Base-by-base conservation (phyloP, 2,329 filamentous ascomycete genomes). In the Didymella pinodella region DNA sequence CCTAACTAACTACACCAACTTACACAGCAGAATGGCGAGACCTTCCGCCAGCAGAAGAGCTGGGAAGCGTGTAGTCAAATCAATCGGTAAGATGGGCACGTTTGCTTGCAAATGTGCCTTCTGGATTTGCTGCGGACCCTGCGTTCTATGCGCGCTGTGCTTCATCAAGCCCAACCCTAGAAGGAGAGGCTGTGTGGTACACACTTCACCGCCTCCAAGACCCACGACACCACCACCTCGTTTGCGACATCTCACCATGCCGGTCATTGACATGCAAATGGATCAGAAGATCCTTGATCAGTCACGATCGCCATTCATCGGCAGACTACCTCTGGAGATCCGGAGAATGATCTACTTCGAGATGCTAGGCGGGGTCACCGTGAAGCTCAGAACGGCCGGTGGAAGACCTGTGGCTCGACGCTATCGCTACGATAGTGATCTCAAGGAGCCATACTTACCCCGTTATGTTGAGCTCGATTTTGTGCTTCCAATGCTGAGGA, bases 291-390 rank as follows among this genome's bases (percentile, higher is more conserved):
- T 61, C 11, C 29, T 59, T 4, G 52, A 59, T 18, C 68, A 69
- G 48, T 40, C 54, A 14, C 64, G 61, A 18, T 70, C 65, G n/a
- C 26, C 52, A 2, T 66, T 70, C 43, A 53, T 69, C 18, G 54
- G 34, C 8, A 69, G 63, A 38, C 40, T 70, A 2, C 65, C 68
- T 8, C 48, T 68, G 44, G 68, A 70, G 36, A 57, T 68, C 40
- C 67, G 67, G 25, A 59, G 63, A 1, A 62, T 67, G 54, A 57
- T 70, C 14, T 70, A 70, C 46, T 45, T 43, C 14, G 46, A 61
- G 29, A 56, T 61, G 16, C 38, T 68, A 8, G 65, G 64, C 32
- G 63, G 62, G 7, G 22, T 22, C 10, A 43, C 52, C 1, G 60
- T 70, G 31, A 61, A 65, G 48, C 40, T 66, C 18, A 48, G 41